phyloP scores from a whole-genome alignment of 2,329 filamentous ascomycete genomes.

The Cercospora zeina region DNA sequence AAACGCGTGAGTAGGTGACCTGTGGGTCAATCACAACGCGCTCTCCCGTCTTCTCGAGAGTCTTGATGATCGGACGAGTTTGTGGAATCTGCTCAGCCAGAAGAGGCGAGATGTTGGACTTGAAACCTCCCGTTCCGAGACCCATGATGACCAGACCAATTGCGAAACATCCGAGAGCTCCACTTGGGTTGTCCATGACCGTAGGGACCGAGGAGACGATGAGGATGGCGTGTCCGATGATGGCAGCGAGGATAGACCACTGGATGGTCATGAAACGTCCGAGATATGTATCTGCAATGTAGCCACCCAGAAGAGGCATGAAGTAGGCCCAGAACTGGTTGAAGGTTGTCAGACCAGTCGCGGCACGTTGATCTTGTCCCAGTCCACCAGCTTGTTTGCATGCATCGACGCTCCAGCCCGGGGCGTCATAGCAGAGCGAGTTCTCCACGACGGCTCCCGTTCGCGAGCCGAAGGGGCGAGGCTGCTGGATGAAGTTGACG shows the following conservation, averaged over 20 bases:
- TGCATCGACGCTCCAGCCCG: constrained; percentile 39
- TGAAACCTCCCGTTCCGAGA: constrained; percentile 75
- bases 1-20: constrained; percentile 51
- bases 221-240: constrained; percentile 66
- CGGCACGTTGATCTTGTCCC: constrained; percentile 46
- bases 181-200: constrained; percentile 59
- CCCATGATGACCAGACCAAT: constrained; percentile 68
- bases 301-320: constrained; percentile 49
- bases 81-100: constrained; percentile 51
- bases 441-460: constrained; percentile 43
- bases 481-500: constrained; percentile 51
- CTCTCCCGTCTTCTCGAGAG: constrained; percentile 44
- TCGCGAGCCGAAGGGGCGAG: constrained; percentile 40
- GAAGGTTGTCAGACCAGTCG: constrained; percentile 50
- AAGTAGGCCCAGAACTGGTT: constrained; percentile 54
- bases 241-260: constrained; percentile 62
- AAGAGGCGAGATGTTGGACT: constrained; percentile 66
- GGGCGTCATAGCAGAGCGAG: constrained; percentile 36
- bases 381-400: constrained; percentile 43
- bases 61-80: constrained; percentile 44
- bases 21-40: constrained; percentile 50
- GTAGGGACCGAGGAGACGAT: constrained; percentile 64
- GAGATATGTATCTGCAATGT: constrained; percentile 65
- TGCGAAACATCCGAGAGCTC: constrained; percentile 63
- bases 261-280: constrained; percentile 70